Base-by-base conservation (phyloP, 1,139 yeast species). In the Sugiyamaella xylanicola region DNA sequence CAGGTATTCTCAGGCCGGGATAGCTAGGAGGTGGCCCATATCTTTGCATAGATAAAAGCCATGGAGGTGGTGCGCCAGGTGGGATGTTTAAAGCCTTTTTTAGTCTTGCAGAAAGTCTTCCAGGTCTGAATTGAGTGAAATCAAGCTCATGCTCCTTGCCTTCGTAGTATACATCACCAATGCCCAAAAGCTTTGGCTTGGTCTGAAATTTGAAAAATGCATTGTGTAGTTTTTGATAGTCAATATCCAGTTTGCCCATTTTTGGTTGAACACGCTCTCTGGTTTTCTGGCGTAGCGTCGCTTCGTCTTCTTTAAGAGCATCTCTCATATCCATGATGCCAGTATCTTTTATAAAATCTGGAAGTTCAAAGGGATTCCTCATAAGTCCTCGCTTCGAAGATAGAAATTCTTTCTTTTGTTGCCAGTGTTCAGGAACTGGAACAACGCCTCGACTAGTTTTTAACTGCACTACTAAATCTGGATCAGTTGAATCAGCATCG, bases 321-420 rank as follows among this genome's bases (percentile, higher is more conserved):
- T 84, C 83, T 67, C 98, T 79, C 96, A 92, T 88, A 57, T 87
- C 92, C 64, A 84, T 82, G 43, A 93, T 91, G 1, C 97, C 97
- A 0, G 98, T 93, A 55, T 84, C 91, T 49, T 76, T 78, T 46
- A 93, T 90, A 63, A 82, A 87, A 45, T 81, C 78, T 0, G 99
- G 99, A 15, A 93, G 74, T 63, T 83, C 83, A 68, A 88, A 93
- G 0, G 92, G 88, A 5, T 79, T 78, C 62, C 84, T 82, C 57
- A 86, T 92, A n/a, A 84, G 64, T 0, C 95, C 88, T 56, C 87
- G 78, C 62, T 84, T 80, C 0, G 85, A 78, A 0, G 93, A 77
- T n/a, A 93, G 73, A 63, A 86, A 92, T 49, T 89, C 97, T 53
- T 89, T 74, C 66, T 90, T 90, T 13, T 80, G 74, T 56, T 82